Evolutionary conservation across 306 rosid species (phyloP), one percentile per base, ranked within the genome.

Genomic region (Fagus sylvatica): DNA sequence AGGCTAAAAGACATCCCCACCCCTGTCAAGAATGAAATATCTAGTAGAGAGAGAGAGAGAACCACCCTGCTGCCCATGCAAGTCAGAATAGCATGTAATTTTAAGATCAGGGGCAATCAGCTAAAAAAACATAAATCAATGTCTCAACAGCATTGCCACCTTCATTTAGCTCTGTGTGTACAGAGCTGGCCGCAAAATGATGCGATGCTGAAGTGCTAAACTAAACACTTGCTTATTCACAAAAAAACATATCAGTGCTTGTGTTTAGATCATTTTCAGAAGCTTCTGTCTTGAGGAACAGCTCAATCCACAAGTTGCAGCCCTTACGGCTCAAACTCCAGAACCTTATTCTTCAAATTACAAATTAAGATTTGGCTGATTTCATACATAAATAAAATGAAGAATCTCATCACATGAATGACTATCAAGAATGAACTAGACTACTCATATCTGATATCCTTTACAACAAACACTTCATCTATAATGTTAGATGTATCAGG

Each of bases 381-480:
- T 74, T 78, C 59, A 32, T 41, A 68, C 41, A 74, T 56, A 69
- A 34, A 56, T 53, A 39, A 30, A 30, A 70, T 30, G 57, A 46
- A 13, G 30, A 36, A 7, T 71, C 41, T 36, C 74, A 62, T 77
- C 53, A 49, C 28, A 69, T 3, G 43, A 39, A 65, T 39, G 49
- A 65, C 28, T 17, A 65, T n/a, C 49, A 37, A 37, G 7, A 39
- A 39, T 5, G 36, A 64, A 64, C 69, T 64, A 65, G 46, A 16
- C 30, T 74, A 22, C 15, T 28, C 40, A 37, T 6, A 42, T 41
- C 43, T 36, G 41, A 59, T 37, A 55, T 28, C 46, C 64, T 43
- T 53, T 11, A 41, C 67, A 41, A 54, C 76, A 73, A 74, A 42
- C 69, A 81, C 57, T 72, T 69, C 39, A 68, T 39, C 41, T n/a